Conservation (phyloP, 345 rosid species). For the Cardamine resedifolia region DNA sequence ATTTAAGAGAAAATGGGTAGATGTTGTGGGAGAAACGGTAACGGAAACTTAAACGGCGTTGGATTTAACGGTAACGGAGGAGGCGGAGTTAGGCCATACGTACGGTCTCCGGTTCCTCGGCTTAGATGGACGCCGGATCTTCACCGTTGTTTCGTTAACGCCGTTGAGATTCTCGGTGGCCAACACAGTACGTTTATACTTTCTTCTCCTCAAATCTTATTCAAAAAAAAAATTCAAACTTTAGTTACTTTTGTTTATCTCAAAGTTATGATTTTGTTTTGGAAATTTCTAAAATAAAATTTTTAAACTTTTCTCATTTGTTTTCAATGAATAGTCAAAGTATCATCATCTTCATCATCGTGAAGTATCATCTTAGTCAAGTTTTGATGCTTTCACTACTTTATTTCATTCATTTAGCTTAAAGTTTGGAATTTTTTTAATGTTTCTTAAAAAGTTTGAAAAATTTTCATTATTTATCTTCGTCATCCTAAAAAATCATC, state of each 20-base stretch:
- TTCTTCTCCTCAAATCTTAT: not conserved
- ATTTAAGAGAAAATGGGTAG: conserved; percentile 50
- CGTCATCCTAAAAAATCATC: not conserved
- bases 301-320: not conserved
- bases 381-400: conserved; percentile 1
- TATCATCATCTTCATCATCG: not conserved
- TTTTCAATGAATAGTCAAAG: not conserved
- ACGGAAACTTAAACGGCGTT: conserved; percentile 15
- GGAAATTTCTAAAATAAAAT: not conserved
- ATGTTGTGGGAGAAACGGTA: conserved; percentile 54
- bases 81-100: conserved; percentile 81
- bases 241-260: not conserved
- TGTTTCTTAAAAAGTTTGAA: not conserved
- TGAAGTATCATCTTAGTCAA: not conserved
- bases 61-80: conserved; percentile 32
- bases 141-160: conserved; percentile 87
- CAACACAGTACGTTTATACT: conserved; percentile 55
- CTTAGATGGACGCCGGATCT: conserved; percentile 98
- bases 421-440: not conserved
- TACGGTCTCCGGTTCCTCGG: conserved; percentile 89
- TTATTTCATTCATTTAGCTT: conserved; percentile 5
- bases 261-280: not conserved
- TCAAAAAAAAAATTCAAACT: not conserved
- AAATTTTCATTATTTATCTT: not conserved
- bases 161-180: conserved; percentile 89